phyloP scores from a whole-genome alignment of 768 basidiomycete genomes.

The Panus rudis region DNA sequence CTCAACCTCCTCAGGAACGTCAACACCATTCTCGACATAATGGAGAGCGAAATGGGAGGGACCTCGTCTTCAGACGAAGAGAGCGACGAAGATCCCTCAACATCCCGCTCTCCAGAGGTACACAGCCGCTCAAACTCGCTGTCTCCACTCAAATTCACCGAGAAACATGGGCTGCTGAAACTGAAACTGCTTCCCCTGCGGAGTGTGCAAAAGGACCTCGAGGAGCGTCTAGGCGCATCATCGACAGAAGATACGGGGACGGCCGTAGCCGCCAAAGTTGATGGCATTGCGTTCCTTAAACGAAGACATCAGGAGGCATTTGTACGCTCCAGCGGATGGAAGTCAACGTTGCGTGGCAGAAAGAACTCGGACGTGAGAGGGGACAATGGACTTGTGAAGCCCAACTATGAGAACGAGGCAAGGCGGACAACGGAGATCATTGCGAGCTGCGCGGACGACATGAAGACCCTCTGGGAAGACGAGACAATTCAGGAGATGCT shows the following conservation, averaged over 20 bases:
- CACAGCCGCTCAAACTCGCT: neutral
- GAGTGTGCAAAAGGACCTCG: constrained; percentile 52
- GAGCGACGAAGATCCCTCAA: constrained; percentile 1
- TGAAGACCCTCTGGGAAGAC: constrained; percentile 66
- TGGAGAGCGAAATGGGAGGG: constrained; percentile 38
- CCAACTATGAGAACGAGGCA: constrained; percentile 23
- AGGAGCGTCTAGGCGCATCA: constrained; percentile 51
- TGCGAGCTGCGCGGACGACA: constrained; percentile 55
- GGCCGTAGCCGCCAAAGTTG: constrained; percentile 10
- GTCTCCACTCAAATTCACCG: constrained; percentile 38
- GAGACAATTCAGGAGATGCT: constrained; percentile 55
- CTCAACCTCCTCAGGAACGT: constrained; percentile 76
- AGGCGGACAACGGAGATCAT: constrained; percentile 55
- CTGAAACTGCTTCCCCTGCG: constrained; percentile 52
- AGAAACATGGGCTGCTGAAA: constrained; percentile 54
- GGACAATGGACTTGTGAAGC: neutral
- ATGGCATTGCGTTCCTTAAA: neutral
- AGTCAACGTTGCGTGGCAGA: constrained; percentile 13
- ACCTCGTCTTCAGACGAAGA: neutral
- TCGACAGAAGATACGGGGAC: constrained; percentile 35
- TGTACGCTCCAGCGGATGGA: constrained; percentile 25
- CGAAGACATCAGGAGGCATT: constrained; percentile 21
- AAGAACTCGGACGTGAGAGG: constrained; percentile 1
- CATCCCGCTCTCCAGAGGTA: neutral
- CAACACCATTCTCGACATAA: constrained; percentile 51